Evolutionary conservation across 257 asterid species (phyloP).

Genomic region (Solanum sparsipilum): DNA sequence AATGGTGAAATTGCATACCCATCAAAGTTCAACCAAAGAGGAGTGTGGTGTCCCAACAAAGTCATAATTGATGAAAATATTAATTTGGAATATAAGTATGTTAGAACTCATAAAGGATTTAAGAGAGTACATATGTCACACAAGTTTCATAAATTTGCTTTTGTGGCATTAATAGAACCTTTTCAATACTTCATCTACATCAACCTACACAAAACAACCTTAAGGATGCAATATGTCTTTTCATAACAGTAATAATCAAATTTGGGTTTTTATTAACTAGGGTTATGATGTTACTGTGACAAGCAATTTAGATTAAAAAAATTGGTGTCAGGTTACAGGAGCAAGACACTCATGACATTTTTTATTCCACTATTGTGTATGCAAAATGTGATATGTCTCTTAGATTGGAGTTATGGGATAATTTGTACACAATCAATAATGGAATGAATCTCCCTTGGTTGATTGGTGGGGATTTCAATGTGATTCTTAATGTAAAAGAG

Average conservation of each 20-base stretch:
- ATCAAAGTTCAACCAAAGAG: neutral
- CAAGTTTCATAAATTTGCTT: no score
- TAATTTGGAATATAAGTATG: neutral
- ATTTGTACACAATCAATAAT: no score
- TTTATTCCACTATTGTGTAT: neutral
- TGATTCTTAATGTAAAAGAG: no score
- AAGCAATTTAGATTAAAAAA: no score
- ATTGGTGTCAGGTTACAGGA: no score
- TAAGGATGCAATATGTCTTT: neutral
- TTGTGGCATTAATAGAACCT: neutral
- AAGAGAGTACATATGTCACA: no score
- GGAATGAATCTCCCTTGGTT: neutral
- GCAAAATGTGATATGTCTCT: neutral
- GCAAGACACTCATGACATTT: no score
- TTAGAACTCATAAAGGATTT: neutral
- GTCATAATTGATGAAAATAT: neutral
- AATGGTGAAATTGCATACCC: neutral
- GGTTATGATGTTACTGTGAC: neutral
- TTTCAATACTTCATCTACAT: no score
- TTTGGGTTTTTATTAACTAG: neutral
- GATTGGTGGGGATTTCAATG: no score
- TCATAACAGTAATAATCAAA: no score
- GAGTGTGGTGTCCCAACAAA: neutral
- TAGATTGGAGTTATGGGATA: neutral
- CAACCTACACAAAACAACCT: neutral